Evolutionary conservation across 2,329 filamentous ascomycete species (phyloP), one percentile per base, ranked within the genome.

Genomic region (Fusarium nisikadoi): DNA sequence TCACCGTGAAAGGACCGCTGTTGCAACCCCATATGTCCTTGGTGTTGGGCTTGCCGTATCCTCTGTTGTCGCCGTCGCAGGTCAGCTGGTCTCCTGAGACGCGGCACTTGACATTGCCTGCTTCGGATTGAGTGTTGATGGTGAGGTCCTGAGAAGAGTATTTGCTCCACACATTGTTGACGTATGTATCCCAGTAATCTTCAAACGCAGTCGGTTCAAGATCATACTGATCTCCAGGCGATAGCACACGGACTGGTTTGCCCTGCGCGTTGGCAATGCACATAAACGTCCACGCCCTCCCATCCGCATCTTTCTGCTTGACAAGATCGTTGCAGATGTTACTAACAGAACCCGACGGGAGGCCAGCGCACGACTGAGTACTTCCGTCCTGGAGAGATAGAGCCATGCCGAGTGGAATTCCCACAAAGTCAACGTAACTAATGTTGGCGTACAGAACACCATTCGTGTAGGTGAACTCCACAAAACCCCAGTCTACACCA

Each of bases 21-120:
- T 86, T 84, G 80, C 86, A 88, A 27, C 84, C 83, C 80, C 84
- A 89, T 72, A 88, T 86, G 64, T 87, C 86, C 10, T 70, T 70
- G 12, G 81, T 80, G 8, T 78, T 76, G 16, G 86, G 86, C 71
- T 85, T 85, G 10, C 70, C 54, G 74, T 86, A 87, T 20, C 70
- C 77, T 6, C 81, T 80, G 74, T 83, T 82, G 70, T 86, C 85
- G 3, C 82, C 81, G 8, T 77, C 72, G 73, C 85, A 86, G 36
- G 64, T 69, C 19, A 87, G 74, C n/a, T 76, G 53, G 45, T 80
- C 74, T 13, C 79, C 80, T 2, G 56, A 67, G 19, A 84, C 81
- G 16, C 75, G 78, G 77, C 85, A 87, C 4, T 77, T 72, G 27
- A 86, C 80, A 8, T 80, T 76, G 49, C 84, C 84, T 4, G 78